Base-by-base conservation (phyloP, 1,139 yeast species). In the Candida pseudoviswanathii region DNA sequence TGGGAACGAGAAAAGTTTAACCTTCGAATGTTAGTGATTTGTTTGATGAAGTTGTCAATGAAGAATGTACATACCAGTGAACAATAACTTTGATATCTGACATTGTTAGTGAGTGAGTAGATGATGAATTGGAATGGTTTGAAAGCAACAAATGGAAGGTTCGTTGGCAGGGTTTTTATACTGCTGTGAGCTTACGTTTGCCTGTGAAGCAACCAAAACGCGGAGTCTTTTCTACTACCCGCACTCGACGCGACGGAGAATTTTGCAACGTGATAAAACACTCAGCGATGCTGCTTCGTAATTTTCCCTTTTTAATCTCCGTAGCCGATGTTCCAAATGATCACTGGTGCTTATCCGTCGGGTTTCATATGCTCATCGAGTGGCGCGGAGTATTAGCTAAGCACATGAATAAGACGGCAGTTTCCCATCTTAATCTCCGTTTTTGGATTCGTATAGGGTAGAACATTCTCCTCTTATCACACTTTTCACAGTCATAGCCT, bases 1-100 rank as follows among this genome's bases (percentile, higher is more conserved):
- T 69, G 77, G 10, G 77, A 54, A 57, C 79, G 65, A 10, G 77
- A 71, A 38, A 65, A 64, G 46, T 69, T 62, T 48, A 74, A 72
- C 73, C 76, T 61, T 2, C 2, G 7, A 24, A 32, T 24, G 51
- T 52, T 56, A 51, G 54, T 36, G 16, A 16, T 16, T 16, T 16
- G 16, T 48, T 10, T n/a, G 25, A 21, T 5, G 5, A 3, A 8
- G 21, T 25, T 21, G 32, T n/a, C 21, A 8, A 29, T 25, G 8
- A 21, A 22, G 10, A n/a, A n/a, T 16, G 31, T 43, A 58, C 63
- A 31, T 58, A 61, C 65, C 65, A 63, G 44, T 64, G 66, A 29
- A 64, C 57, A 39, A 60, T 54, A 42, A 61, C 45, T 50, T 54
- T 60, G 9, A 33, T 25, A 11, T 45, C 44, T 6, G 48, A 41